phyloP scores from a whole-genome alignment of 2,329 filamentous ascomycete species.

The Ceratocystis ficicola region DNA sequence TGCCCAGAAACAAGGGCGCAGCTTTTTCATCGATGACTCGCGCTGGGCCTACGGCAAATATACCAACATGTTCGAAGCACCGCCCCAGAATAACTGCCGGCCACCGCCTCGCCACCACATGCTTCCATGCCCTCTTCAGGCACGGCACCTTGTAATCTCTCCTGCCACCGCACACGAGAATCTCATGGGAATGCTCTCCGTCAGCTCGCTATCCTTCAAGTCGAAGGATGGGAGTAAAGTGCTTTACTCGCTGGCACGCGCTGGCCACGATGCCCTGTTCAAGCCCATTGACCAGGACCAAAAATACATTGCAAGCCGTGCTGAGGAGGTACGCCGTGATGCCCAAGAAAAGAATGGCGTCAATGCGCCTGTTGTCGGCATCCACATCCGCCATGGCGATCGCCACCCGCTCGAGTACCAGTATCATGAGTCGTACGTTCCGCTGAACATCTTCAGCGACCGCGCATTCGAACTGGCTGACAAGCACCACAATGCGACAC shows the following conservation, averaged over 20 bases:
- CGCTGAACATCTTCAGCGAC: slow-evolving; percentile 54
- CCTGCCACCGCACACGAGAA: slow-evolving; percentile 51
- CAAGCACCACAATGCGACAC: slow-evolving; percentile 35
- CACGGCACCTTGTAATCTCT: slow-evolving; percentile 63
- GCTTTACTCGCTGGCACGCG: slow-evolving; percentile 55
- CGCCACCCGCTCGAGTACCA: slow-evolving; percentile 64
- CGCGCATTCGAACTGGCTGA: slow-evolving; percentile 46
- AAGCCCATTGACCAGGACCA: slow-evolving; percentile 53
- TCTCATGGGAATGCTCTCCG: slow-evolving; percentile 36
- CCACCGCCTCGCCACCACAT: slow-evolving; percentile 64
- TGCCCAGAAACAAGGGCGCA: slow-evolving; percentile 57
- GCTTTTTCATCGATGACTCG: slow-evolving; percentile 77
- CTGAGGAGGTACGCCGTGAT: slow-evolving; percentile 28
- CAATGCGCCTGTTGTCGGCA: slow-evolving; percentile 41
- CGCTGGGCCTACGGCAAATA: slow-evolving; percentile 74
- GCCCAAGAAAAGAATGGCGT: slow-evolving; percentile 38
- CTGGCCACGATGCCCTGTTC: slow-evolving; percentile 64
- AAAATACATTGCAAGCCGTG: slow-evolving; percentile 49
- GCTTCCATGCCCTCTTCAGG: slow-evolving; percentile 65
- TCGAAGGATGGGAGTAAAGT: slow-evolving; percentile 41
- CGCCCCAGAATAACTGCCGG: slow-evolving; percentile 52
- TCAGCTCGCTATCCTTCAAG: slow-evolving; percentile 24
- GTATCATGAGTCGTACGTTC: slow-evolving; percentile 66
- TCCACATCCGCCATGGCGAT: slow-evolving; percentile 74
- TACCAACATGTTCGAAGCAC: slow-evolving; percentile 56